These are phyloP conservation scores for Fusarium sp. DNA, from an alignment of 2,329 filamentous ascomycete species.

Conservation along the genomic window DNA sequence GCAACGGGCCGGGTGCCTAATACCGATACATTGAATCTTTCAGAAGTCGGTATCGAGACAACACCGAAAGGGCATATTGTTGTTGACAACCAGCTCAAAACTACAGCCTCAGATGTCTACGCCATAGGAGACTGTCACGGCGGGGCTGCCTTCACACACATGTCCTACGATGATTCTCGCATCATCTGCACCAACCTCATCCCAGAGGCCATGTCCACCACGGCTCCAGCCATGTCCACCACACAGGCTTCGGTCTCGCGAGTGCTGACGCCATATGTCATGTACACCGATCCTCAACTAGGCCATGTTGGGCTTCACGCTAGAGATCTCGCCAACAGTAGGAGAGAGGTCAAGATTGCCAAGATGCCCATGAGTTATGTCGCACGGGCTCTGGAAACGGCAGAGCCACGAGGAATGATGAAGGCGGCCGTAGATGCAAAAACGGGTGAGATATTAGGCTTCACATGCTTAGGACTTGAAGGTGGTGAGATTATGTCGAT, in stretches of 20 bases:
- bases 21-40: conserved; percentile 60
- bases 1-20: conserved; percentile 65
- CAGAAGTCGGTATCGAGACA: conserved; percentile 56
- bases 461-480: conserved; percentile 65
- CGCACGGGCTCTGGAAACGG: conserved; percentile 64
- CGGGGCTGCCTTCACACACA: conserved; percentile 67
- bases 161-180: conserved; percentile 69
- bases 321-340: conserved; percentile 51
- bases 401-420: conserved; percentile 65
- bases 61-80: conserved; percentile 59
- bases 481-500: conserved; percentile 67
- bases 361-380: conserved; percentile 67
- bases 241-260: conserved; percentile 47
- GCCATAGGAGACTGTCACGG: conserved; percentile 67
- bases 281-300: conserved; percentile 68
- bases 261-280: conserved; percentile 60
- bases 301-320: conserved; percentile 65
- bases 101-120: conserved; percentile 58
- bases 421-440: conserved; percentile 64
- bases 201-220: conserved; percentile 40
- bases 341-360: conserved; percentile 57
- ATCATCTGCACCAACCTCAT: conserved; percentile 63
- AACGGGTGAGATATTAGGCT: conserved; percentile 64
- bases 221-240: conserved; percentile 47
- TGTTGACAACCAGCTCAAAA: conserved; percentile 60